Evolutionary conservation across 257 asterid species (phyloP), one percentile per base, ranked within the genome.

Genomic region (Handroanthus guayacan): DNA sequence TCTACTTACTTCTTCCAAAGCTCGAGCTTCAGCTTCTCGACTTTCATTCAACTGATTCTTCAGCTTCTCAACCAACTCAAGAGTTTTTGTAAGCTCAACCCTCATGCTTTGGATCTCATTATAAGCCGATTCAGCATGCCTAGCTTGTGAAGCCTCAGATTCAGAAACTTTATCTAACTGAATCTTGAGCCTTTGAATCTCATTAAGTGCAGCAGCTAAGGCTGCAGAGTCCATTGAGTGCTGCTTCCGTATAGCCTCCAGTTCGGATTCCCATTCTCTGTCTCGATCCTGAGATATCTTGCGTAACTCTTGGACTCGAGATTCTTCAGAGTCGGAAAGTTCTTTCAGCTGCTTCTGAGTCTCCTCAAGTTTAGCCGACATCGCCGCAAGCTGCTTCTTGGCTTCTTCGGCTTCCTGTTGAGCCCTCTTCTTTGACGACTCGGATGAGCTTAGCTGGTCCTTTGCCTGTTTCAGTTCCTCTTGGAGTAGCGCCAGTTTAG

Each of bases 211-310:
- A 71, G 93, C 84, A 69, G 92, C 82, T 69, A 91, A 80, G 16
- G 99, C 92, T 54, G 88, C 74, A 8, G 93, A 84, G 80, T 95
- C 98, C 84, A 90, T 78, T 11, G 87, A 76, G 62, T 89, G 97
- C 88, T 95, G 98, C 84, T 89, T 88, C 79, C 84, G 92, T 39
- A 90, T 79, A 52, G 96, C 92, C 69, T 90, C 96, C 55, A 95
- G 90, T 67, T 95, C 97, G 2, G 93, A 88, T 75, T 90, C 87
- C 97, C 97, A 91, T 48, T 69, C 93, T 55, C 87, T 89, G 58
- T 95, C 97, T 9, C 97, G 87, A 62, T 91, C 97, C 75, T 91
- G 97, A 34, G 98, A 93, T 78, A 90, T 77, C 87, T 91, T 89
- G 39, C 90, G 91, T 61, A 95, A 67, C 68, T 95, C 98, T 43